Conservation (phyloP, 106 monocot genomes). For the Xerophyta viscosa region DNA sequence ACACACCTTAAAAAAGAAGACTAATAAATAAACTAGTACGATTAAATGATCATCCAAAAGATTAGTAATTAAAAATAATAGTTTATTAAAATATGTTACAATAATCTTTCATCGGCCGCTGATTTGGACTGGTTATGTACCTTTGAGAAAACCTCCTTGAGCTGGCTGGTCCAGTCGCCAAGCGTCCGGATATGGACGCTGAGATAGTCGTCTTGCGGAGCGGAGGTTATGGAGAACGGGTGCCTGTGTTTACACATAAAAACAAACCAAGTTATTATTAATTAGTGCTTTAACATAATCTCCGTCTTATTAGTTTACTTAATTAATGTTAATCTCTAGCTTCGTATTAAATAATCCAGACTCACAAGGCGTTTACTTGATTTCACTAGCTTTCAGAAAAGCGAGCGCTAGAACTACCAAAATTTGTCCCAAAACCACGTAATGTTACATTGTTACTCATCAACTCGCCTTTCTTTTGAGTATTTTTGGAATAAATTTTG, state of each 20-base stretch:
- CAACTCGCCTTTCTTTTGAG: not conserved
- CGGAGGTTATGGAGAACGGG: constrained; percentile 6
- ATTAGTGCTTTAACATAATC: too few relatives aligned
- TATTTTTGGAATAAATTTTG: not conserved
- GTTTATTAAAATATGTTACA: too few relatives aligned
- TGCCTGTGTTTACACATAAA: not conserved
- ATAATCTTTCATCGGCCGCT: too few relatives aligned
- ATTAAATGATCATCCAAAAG: not conserved
- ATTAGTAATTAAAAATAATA: not conserved
- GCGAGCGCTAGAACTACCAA: too few relatives aligned
- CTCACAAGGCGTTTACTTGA: too few relatives aligned
- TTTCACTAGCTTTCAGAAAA: too few relatives aligned
- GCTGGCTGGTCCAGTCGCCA: constrained; percentile 3
- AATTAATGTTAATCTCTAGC: too few relatives aligned
- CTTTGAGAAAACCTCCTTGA: not conserved
- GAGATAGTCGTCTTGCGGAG: constrained; percentile 1
- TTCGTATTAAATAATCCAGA: too few relatives aligned
- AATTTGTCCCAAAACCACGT: too few relatives aligned
- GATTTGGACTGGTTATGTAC: not conserved
- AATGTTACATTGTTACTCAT: too few relatives aligned
- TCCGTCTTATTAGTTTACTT: too few relatives aligned
- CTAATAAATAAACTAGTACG: too few relatives aligned
- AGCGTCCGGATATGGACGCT: constrained; percentile 1
- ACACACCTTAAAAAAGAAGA: not conserved
- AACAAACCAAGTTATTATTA: not conserved